Evolutionary conservation across 495 filamentous ascomycete genomes (phyloP).

Genomic region (Trichodelitschia bisporula): DNA sequence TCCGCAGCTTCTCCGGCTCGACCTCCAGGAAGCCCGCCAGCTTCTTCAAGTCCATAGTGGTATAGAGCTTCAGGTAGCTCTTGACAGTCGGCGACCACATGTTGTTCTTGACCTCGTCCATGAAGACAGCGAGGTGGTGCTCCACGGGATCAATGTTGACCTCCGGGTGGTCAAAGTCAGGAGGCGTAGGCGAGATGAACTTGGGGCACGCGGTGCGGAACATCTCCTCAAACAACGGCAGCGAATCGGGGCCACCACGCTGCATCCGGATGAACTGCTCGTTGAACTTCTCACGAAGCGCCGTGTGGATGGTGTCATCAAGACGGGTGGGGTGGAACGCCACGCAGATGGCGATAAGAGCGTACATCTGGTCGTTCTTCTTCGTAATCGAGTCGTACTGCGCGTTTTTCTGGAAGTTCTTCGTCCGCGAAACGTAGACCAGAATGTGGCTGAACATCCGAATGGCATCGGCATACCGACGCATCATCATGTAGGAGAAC

Average conservation of each 20-base stretch:
- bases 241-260: constrained; percentile 77
- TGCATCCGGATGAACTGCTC: constrained; percentile 91
- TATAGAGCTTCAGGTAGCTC: constrained; percentile 96
- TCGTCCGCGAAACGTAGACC: constrained; percentile 93
- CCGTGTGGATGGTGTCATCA: constrained; percentile 97
- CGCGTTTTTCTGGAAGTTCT: constrained; percentile 98
- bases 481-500: constrained; percentile 99
- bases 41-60: constrained; percentile 97
- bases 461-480: constrained; percentile 94
- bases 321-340: constrained; percentile 89
- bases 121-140: constrained; percentile 91
- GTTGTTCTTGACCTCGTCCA: constrained; percentile 96
- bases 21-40: constrained; percentile 91
- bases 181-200: constrained; percentile 93
- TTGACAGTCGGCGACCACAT: constrained; percentile 86
- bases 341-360: constrained; percentile 93
- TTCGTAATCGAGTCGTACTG: constrained; percentile 96
- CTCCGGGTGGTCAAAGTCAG: constrained; percentile 87
- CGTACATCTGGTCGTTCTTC: constrained; percentile 99
- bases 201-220: constrained; percentile 92
- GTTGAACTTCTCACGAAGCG: constrained; percentile 92
- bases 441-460: constrained; percentile 99
- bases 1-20: constrained; percentile 71
- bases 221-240: constrained; percentile 90
- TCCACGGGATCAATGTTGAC: constrained; percentile 91